phyloP scores from a whole-genome alignment of 164 flowering plant genomes.

The Aristolochia californica region DNA sequence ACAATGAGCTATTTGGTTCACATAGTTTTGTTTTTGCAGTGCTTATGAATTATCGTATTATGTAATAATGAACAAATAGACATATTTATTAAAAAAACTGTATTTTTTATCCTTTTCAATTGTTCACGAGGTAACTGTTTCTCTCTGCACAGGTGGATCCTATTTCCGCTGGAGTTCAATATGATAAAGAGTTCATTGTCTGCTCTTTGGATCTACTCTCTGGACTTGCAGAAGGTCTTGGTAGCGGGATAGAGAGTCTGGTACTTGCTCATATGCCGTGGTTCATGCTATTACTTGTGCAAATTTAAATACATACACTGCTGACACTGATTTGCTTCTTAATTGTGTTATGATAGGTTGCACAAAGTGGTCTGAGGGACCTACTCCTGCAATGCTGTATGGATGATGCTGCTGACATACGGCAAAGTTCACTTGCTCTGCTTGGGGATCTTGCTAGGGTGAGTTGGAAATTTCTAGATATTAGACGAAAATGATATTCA shows the following conservation, averaged over 20 bases:
- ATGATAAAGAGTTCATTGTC: conserved; percentile 89
- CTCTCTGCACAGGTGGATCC: conserved; percentile 63
- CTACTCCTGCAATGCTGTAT: conserved; percentile 85
- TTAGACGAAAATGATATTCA: background rate
- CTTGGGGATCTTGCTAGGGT: conserved; percentile 97
- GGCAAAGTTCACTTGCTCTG: conserved; percentile 96
- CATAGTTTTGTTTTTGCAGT: no score
- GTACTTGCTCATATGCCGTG: conserved; percentile 19
- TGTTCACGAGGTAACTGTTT: background rate
- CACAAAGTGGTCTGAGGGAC: conserved; percentile 71
- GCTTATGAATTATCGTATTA: no score
- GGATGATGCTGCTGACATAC: conserved; percentile 83
- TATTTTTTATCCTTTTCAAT: background rate
- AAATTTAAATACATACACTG: no score
- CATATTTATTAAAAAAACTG: no score
- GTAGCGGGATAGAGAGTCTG: conserved; percentile 91
- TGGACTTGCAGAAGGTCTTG: conserved; percentile 96
- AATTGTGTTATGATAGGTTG: conserved; percentile 42
- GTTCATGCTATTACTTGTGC: no score
- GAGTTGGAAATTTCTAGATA: conserved; percentile 24
- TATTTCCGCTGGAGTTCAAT: conserved; percentile 66
- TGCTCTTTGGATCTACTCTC: conserved; percentile 94
- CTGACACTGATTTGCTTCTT: no score
- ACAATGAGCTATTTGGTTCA: background rate
- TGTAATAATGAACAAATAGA: no score